A percentile compares a stretch with the other conserved stretches of the same genome.
Evolutionary conservation across 176 grass and related monocot species (phyloP).

Genomic region (Elaeis guineensis): DNA sequence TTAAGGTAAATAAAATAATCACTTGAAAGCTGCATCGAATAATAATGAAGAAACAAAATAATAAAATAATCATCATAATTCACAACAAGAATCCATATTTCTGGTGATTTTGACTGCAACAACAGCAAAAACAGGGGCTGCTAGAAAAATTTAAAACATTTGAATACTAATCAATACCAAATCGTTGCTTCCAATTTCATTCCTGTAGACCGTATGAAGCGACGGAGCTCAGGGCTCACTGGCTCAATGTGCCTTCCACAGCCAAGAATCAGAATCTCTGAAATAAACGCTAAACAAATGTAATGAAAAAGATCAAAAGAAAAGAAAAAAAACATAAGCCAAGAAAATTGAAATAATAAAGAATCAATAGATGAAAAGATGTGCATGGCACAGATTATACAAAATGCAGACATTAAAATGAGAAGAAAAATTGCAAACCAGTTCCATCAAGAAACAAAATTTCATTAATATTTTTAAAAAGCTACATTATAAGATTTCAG

Average conservation of each 20-base stretch:
- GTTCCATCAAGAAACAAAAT: too few relatives aligned
- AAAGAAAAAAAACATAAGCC: neutral
- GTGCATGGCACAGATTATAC: too few relatives aligned
- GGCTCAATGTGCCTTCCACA: constrained; percentile 71
- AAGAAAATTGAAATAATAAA: neutral
- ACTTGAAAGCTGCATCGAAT: neutral
- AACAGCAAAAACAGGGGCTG: too few relatives aligned
- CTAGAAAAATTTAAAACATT: too few relatives aligned
- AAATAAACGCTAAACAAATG: constrained; percentile 13
- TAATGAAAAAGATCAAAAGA: neutral
- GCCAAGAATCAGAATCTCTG: constrained; percentile 89
- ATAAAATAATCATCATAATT: neutral
- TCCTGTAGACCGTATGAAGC: constrained; percentile 71
- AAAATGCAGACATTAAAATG: too few relatives aligned
- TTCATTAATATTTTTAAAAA: too few relatives aligned
- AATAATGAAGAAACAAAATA: neutral
- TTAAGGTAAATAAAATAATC: neutral
- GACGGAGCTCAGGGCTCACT: constrained; percentile 54
- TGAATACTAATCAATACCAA: constrained; percentile 28
- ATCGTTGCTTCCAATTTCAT: constrained; percentile 87
- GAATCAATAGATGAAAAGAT: too few relatives aligned
- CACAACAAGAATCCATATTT: neutral
- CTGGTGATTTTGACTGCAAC: neutral
- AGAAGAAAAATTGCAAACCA: too few relatives aligned
- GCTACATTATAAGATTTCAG: too few relatives aligned